Evolutionary conservation across 2,329 filamentous ascomycete species (phyloP).

Genomic region (Epichloe elymi): DNA sequence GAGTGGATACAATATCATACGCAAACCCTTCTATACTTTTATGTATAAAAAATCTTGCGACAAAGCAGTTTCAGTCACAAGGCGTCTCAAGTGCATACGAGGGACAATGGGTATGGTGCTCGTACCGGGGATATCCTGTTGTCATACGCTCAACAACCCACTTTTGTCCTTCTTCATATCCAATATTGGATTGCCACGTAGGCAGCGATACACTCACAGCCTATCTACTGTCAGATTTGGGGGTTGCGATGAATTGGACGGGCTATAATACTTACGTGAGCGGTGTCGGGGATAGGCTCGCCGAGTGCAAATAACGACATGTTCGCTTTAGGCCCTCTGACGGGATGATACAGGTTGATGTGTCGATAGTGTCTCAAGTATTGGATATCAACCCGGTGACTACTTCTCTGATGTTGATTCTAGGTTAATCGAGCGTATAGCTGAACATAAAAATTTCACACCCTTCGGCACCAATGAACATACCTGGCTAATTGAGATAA

Average conservation of each 20-base stretch:
- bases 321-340: neutral
- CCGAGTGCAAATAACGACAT: constrained; percentile 46
- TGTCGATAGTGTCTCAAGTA: no score
- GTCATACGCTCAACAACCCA: constrained; percentile 79
- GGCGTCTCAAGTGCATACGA: neutral
- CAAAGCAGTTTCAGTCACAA: neutral
- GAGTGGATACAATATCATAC: constrained; percentile 48
- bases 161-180: constrained; percentile 81
- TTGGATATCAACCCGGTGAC: no score
- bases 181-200: constrained; percentile 82
- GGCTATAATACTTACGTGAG: constrained; percentile 47
- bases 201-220: constrained; percentile 93
- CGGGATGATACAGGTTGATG: no score
- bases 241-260: neutral
- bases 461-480: no score
- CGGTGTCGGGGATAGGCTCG: constrained; percentile 64
- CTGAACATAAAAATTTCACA: no score
- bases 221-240: constrained; percentile 29
- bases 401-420: no score
- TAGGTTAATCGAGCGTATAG: no score
- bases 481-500: no score
- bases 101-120: neutral
- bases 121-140: constrained; percentile 79
- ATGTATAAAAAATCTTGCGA: constrained; percentile 82
- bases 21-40: constrained; percentile 66